Percentiles rank a stretch among this genome's conserved stretches.
Conservation (phyloP, 768 basidiomycete species). For the Lentinula raphanica region DNA sequence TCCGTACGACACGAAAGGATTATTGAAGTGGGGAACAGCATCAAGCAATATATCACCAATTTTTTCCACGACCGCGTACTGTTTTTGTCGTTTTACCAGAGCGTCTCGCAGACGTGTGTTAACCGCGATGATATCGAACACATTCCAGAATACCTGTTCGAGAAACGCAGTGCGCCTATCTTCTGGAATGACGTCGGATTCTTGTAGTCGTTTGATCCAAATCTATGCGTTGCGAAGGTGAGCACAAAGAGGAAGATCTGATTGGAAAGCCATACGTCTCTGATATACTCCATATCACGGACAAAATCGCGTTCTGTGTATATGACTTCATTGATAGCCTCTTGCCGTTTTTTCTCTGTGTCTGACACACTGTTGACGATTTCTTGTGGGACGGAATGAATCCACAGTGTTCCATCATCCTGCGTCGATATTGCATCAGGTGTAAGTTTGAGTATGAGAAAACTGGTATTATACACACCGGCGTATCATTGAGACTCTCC, state of each 20-base stretch:
- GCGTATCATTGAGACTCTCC: constrained; percentile 76
- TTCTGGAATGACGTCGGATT: constrained; percentile 69
- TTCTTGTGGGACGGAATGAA: constrained; percentile 93
- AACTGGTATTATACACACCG: constrained; percentile 41
- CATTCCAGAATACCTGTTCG: constrained; percentile 96
- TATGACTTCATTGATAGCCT: constrained; percentile 95
- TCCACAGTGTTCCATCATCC: constrained; percentile 79
- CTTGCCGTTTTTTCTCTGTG: constrained; percentile 90
- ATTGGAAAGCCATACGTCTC: constrained; percentile 60
- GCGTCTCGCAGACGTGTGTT: constrained; percentile 90
- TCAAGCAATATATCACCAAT: constrained; percentile 92
- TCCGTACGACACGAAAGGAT: constrained; percentile 91
- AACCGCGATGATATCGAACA: constrained; percentile 87
- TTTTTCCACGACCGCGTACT: constrained; percentile 85
- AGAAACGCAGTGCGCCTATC: constrained; percentile 80
- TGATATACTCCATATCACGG: constrained; percentile 94
- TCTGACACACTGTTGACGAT: constrained; percentile 91
- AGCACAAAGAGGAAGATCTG: constrained; percentile 1
- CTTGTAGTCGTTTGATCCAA: constrained; percentile 86
- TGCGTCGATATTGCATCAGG: constrained; percentile 14
- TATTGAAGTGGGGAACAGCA: constrained; percentile 72
- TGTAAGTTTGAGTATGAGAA: background rate
- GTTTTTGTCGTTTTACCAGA: constrained; percentile 91
- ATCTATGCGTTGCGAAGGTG: constrained; percentile 36
- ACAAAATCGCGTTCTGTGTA: constrained; percentile 98